Percentiles rank a stretch among this genome's conserved stretches.
Conservation (phyloP, 306 rosid species). For the Malus sieversii region DNA sequence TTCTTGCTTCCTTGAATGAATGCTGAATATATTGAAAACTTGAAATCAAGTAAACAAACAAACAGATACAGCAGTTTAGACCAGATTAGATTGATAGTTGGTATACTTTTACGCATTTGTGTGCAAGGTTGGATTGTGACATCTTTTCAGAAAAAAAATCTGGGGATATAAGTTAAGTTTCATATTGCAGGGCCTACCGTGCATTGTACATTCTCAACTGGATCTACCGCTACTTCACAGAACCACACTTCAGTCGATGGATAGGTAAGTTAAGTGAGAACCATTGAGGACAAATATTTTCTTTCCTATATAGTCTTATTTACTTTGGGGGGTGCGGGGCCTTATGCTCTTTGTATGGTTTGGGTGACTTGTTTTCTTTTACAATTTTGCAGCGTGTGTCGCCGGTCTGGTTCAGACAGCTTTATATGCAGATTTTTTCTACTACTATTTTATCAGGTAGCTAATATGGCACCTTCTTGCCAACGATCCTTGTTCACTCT, state of each 20-base stretch:
- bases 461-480: neutral
- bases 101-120: neutral
- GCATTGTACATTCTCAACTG: constrained; percentile 90
- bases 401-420: constrained; percentile 94
- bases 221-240: constrained; percentile 93
- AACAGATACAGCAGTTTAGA: neutral
- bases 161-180: neutral
- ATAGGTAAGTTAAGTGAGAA: constrained; percentile 44
- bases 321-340: neutral
- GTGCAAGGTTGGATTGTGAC: neutral
- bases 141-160: neutral
- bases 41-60: neutral
- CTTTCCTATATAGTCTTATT: neutral
- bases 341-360: neutral
- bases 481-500: neutral
- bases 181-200: constrained; percentile 78
- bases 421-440: constrained; percentile 92
- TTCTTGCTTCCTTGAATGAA: neutral
- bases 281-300: neutral
- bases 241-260: constrained; percentile 63
- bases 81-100: neutral
- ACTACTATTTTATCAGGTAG: constrained; percentile 86
- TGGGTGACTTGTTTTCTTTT: constrained; percentile 3
- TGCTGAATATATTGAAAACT: neutral
- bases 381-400: constrained; percentile 50